These are phyloP conservation scores for Annulohypoxylon moriforme DNA, from an alignment of 495 filamentous ascomycete species.

Conservation along the genomic window DNA sequence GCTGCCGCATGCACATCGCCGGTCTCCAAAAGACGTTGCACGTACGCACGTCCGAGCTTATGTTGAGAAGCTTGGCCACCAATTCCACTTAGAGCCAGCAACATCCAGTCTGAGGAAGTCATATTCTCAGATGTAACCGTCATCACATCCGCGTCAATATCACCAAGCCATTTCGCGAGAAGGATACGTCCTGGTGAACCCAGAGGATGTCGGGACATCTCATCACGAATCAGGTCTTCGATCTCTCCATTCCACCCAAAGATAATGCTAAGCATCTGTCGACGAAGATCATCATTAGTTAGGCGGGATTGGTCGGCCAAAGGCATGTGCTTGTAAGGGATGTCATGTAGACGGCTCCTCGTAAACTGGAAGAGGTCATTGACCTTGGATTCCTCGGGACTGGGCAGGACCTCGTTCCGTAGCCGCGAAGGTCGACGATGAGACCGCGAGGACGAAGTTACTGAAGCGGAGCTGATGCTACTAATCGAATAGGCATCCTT, in stretches of 20 bases:
- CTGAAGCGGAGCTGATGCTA: slow-evolving; percentile 67
- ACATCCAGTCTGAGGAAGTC: slow-evolving; percentile 95
- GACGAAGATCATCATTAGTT: slow-evolving; percentile 85
- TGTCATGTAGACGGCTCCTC: slow-evolving; percentile 77
- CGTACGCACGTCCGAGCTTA: slow-evolving; percentile 90
- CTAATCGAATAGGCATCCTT: slow-evolving; percentile 69
- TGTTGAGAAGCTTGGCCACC: slow-evolving; percentile 81
- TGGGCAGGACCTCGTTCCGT: slow-evolving; percentile 80
- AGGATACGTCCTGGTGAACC: slow-evolving; percentile 82
- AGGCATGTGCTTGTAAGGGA: slow-evolving; percentile 77
- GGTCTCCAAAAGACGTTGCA: slow-evolving; percentile 87
- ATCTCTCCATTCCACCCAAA: slow-evolving; percentile 96
- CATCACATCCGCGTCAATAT: slow-evolving; percentile 84
- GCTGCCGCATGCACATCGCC: slow-evolving; percentile 93
- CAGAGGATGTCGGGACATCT: slow-evolving; percentile 77
- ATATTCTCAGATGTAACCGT: slow-evolving; percentile 81
- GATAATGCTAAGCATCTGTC: slow-evolving; percentile 91
- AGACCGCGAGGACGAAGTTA: slow-evolving; percentile 72
- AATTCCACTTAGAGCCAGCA: slow-evolving; percentile 91
- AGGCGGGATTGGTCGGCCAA: slow-evolving; percentile 70
- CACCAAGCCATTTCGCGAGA: slow-evolving; percentile 90
- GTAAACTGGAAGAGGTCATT: slow-evolving; percentile 77
- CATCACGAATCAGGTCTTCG: slow-evolving; percentile 84
- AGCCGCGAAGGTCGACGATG: slow-evolving; percentile 74
- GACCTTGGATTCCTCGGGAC: slow-evolving; percentile 68